Base-by-base conservation (phyloP, 768 basidiomycete species). In the Calocybe cyanea region DNA sequence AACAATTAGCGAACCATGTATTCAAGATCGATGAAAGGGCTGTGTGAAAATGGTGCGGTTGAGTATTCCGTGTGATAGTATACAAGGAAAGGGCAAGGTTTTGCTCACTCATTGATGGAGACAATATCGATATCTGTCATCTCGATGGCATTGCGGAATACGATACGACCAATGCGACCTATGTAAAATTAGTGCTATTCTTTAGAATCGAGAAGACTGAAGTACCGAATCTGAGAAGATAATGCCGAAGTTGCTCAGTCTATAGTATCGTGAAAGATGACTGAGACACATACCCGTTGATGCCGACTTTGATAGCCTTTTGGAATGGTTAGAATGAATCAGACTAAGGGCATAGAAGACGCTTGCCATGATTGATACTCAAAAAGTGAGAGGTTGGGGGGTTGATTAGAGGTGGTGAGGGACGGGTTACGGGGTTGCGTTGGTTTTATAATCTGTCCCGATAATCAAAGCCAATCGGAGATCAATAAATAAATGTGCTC, bases 161-260 rank as follows among this genome's bases (percentile, higher is more conserved):
- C 96, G 67, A 98, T 95, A 71, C 96, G 95, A 68, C 96, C 95
- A 65, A 98, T 98, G 78, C 96, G 95, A 78, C 95, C 95, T 92
- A 44, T 9, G 39, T 17, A 23, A 38, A 5, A 32, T 61, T n/a
- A 57, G 36, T n/a, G 19, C 4, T 54, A 40, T 24, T 20, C 13
- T 6, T n/a, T 35, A 10, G 11, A 15, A 41, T 15, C 30, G 33
- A 30, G 20, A 24, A 36, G 13, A 35, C 25, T 28, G 25, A 11
- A 28, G 5, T 63, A 90, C 90, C 89, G 70, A 92, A 92, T 76
- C 86, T 85, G 21, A 28, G 36, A 31, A 21, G 7, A 24, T 17
- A 41, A 36, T 30, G 32, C 24, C 24, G 40, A 55, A 39, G 30
- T 15, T 35, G 19, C 28, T 43, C 32, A 30, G 3, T 8, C 41